A percentile compares a stretch with the other conserved stretches of the same genome.
Evolutionary conservation across 1,284 basidiomycete species (phyloP).

Genomic region (Puccinia novopanici): DNA sequence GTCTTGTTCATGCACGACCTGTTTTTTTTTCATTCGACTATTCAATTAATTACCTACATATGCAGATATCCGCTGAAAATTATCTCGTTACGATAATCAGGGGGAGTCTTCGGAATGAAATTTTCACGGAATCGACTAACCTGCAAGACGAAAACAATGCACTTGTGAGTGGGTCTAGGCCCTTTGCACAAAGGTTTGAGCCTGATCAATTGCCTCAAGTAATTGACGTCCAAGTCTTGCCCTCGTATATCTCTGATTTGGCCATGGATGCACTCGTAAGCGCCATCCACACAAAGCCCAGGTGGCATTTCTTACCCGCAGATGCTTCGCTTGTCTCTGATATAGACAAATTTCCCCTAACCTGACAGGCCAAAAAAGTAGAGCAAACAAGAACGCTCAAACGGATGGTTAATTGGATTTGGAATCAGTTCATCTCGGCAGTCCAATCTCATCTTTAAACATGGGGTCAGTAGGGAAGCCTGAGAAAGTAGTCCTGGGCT

Average conservation of each 20-base stretch:
- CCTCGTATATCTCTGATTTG: constrained; percentile 58
- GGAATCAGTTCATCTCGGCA: constrained; percentile 42
- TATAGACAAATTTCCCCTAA: neutral
- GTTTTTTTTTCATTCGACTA: constrained; percentile 62
- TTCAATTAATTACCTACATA: neutral
- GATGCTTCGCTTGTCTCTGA: neutral
- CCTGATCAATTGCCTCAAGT: constrained; percentile 21
- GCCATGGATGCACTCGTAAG: constrained; percentile 18
- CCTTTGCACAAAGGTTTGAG: constrained; percentile 18
- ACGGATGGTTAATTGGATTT: constrained; percentile 35
- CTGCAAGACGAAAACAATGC: constrained; percentile 77
- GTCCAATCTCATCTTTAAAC: neutral
- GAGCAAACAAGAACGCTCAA: constrained; percentile 20
- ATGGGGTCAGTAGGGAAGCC: neutral
- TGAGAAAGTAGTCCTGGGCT: neutral
- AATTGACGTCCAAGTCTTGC: constrained; percentile 83
- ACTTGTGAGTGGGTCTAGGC: constrained; percentile 64
- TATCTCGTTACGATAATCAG: constrained; percentile 61
- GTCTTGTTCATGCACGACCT: constrained; percentile 88
- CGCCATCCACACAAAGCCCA: neutral
- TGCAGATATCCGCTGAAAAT: neutral
- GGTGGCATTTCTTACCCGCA: neutral
- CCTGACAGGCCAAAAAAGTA: constrained; percentile 7
- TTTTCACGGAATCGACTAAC: constrained; percentile 72
- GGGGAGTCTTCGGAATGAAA: constrained; percentile 79